These are phyloP conservation scores for Kwoniella dendrophila DNA, from an alignment of 768 basidiomycete species.

Conservation along the genomic window DNA sequence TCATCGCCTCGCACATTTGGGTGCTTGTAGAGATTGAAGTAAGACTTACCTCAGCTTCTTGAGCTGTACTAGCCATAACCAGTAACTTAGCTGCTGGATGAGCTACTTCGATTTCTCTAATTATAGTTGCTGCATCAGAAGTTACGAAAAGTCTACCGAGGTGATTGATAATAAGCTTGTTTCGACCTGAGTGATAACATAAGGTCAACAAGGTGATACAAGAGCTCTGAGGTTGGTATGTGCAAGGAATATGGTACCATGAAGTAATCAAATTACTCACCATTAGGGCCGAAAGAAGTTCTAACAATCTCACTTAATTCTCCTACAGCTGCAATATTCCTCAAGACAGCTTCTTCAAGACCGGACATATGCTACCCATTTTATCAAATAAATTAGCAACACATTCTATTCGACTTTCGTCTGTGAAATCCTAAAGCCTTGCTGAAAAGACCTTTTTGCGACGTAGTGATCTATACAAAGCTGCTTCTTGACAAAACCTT, in stretches of 20 bases:
- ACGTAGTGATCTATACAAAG: too few species aligned
- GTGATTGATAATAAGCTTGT: constrained; percentile 98
- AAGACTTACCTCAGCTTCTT: constrained; percentile 79
- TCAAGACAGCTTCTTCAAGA: constrained; percentile 92
- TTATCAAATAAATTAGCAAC: neutral
- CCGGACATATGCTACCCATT: constrained; percentile 77
- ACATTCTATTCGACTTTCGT: neutral
- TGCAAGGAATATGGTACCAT: neutral
- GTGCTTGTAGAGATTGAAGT: neutral
- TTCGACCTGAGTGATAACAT: constrained; percentile 66
- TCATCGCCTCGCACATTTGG: too few species aligned
- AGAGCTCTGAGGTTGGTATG: neutral
- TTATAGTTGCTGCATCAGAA: constrained; percentile 97
- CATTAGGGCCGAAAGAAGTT: constrained; percentile 95
- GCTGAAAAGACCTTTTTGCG: too few species aligned
- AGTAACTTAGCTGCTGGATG: constrained; percentile 98
- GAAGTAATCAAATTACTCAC: constrained; percentile 66
- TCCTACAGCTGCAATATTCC: constrained; percentile 93
- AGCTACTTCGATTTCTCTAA: constrained; percentile 95
- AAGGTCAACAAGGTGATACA: neutral
- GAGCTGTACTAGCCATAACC: constrained; percentile 97
- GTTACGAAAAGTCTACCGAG: constrained; percentile 94
- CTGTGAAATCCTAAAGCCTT: too few species aligned
- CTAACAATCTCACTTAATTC: constrained; percentile 93
- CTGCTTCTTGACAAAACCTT: neutral